These are phyloP conservation scores for Pistacia vera DNA, from an alignment of 345 rosid genomes.

Conservation along the genomic window DNA sequence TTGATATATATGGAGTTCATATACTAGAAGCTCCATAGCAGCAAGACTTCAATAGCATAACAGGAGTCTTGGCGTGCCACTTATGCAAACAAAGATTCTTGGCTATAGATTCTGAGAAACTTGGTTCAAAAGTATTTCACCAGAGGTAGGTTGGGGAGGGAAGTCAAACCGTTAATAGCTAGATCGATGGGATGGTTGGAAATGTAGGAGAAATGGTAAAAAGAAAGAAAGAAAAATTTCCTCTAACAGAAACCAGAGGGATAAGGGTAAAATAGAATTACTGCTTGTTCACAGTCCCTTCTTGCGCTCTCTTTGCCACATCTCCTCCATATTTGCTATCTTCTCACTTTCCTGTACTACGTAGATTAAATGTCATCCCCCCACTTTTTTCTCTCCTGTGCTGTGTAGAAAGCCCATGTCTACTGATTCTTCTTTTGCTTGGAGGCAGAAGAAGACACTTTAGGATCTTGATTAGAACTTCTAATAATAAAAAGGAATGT, in stretches of 20 bases:
- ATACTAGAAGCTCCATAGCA: background rate
- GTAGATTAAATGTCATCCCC: background rate
- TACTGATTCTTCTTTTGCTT: slow-evolving; percentile 73
- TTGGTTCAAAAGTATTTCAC: background rate
- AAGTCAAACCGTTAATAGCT: background rate
- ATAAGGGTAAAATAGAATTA: background rate
- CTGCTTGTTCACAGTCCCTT: background rate
- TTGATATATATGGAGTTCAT: too few relatives aligned
- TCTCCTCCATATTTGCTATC: background rate
- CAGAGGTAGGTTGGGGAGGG: background rate
- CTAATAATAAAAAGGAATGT: slow-evolving; percentile 84
- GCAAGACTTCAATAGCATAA: background rate
- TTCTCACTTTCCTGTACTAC: background rate
- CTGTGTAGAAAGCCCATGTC: background rate
- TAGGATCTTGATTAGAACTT: slow-evolving; percentile 54
- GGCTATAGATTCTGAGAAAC: background rate
- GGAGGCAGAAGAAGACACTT: slow-evolving; percentile 40
- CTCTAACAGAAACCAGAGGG: background rate
- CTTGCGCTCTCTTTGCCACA: background rate
- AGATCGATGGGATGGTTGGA: background rate
- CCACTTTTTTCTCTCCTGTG: background rate
- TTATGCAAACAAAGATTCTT: background rate
- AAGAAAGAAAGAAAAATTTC: background rate
- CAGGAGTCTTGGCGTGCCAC: background rate
- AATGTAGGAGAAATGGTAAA: background rate